These are phyloP conservation scores for Angomonas desouzai DNA, from an alignment of 208 protist genomes.

Conservation along the genomic window DNA sequence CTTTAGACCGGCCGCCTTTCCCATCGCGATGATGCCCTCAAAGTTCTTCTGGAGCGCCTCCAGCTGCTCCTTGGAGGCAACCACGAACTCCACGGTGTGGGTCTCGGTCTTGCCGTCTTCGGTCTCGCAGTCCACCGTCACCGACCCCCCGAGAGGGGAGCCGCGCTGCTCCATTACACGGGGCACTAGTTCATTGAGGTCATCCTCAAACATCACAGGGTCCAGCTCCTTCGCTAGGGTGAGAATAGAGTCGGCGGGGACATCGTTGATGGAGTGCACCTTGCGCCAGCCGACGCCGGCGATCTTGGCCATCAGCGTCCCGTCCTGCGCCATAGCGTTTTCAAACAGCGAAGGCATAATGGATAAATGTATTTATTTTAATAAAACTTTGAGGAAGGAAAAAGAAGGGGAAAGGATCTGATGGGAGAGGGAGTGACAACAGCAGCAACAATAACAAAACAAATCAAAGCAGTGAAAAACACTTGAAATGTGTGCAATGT, in stretches of 20 bases:
- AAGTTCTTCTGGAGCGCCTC: conserved; percentile 35
- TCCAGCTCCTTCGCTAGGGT: conserved; percentile 17
- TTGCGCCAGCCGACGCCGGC: conserved; percentile 20
- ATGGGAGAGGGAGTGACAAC: not conserved
- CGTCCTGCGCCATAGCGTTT: conserved; percentile 15
- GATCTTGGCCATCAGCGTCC: conserved; percentile 20
- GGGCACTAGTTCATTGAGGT: conserved; percentile 21
- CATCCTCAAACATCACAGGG: conserved; percentile 15
- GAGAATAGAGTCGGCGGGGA: conserved; percentile 21
- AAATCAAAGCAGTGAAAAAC: too few relatives aligned
- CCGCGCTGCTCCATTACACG: conserved; percentile 31
- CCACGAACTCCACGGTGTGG: conserved; percentile 11
- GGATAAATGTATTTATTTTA: conserved; percentile 4
- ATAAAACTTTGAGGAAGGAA: not conserved
- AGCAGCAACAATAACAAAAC: not conserved
- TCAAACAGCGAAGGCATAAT: conserved; percentile 25
- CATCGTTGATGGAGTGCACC: conserved; percentile 25
- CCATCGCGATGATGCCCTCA: conserved; percentile 39
- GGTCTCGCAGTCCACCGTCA: conserved; percentile 20
- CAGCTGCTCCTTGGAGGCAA: conserved; percentile 9
- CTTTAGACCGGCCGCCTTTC: conserved; percentile 34
- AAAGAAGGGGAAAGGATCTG: conserved; percentile 1
- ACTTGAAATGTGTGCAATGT: too few relatives aligned
- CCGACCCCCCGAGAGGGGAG: conserved; percentile 19
- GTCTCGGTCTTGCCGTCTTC: conserved; percentile 21